These are phyloP conservation scores for Starmerella scarabaei DNA, from an alignment of 805 yeast species.

Conservation along the genomic window DNA sequence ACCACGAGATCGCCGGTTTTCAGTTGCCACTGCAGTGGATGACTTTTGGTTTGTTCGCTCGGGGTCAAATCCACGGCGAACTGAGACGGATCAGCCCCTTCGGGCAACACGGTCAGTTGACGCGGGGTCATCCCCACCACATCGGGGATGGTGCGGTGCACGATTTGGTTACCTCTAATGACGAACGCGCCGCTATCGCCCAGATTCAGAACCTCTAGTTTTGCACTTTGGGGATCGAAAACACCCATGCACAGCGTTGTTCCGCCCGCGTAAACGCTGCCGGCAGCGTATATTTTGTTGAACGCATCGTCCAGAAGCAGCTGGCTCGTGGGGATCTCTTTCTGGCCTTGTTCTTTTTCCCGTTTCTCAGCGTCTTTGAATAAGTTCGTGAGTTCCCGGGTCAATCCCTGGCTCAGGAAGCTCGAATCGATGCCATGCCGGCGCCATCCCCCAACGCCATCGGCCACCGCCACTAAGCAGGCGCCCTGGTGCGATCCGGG, in stretches of 20 bases:
- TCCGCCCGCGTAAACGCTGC: constrained; percentile 73
- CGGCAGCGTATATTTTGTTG: constrained; percentile 37
- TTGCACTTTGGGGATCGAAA: constrained; percentile 37
- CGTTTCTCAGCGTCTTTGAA: constrained; percentile 1
- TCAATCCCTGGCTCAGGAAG: constrained; percentile 71
- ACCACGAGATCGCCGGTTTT: constrained; percentile 61
- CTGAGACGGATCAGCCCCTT: constrained; percentile 25
- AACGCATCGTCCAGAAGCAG: constrained; percentile 46
- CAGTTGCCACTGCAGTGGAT: constrained; percentile 45
- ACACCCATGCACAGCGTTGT: constrained; percentile 85
- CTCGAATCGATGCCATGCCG: constrained; percentile 83
- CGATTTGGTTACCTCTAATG: constrained; percentile 50
- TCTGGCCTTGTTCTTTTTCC: too few relatives aligned
- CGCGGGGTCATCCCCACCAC: constrained; percentile 48
- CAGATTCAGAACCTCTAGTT: constrained; percentile 55
- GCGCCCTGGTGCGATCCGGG: constrained; percentile 19
- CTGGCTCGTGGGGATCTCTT: constrained; percentile 30
- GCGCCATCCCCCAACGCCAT: constrained; percentile 97
- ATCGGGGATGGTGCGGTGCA: constrained; percentile 23
- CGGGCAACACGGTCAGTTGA: constrained; percentile 77
- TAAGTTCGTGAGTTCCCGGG: constrained; percentile 30
- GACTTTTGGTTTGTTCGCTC: constrained; percentile 21
- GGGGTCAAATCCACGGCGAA: constrained; percentile 38
- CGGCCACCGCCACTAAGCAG: constrained; percentile 36
- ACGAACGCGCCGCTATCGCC: constrained; percentile 96